A percentile compares a stretch with the other conserved stretches of the same genome.
Conservation (phyloP, 257 asterid genomes). For the Primulina huaijiensis region DNA sequence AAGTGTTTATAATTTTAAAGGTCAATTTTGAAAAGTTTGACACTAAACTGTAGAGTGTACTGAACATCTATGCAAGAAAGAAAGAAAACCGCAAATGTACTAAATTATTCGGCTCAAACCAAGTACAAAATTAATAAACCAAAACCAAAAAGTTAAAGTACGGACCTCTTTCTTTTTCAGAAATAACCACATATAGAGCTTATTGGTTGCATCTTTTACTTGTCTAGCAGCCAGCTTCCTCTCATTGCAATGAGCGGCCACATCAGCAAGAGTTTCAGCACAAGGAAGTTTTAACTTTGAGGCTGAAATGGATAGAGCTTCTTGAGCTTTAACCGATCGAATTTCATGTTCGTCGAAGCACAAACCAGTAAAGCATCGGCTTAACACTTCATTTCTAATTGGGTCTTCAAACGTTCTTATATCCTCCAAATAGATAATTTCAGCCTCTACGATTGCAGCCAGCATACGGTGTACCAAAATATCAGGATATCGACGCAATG, state of each 20-base stretch:
- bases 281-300: constrained; percentile 42
- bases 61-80: neutral
- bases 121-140: neutral
- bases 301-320: constrained; percentile 56
- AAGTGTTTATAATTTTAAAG: neutral
- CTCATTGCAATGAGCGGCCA: constrained; percentile 73
- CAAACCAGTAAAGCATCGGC: constrained; percentile 62
- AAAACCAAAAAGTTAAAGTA: neutral
- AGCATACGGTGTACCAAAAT: constrained; percentile 82
- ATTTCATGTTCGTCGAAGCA: constrained; percentile 37
- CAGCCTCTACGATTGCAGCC: constrained; percentile 81
- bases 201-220: constrained; percentile 64
- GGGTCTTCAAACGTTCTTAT: constrained; percentile 24
- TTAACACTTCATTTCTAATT: constrained; percentile 24
- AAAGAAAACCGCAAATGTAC: neutral
- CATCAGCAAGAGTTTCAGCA: constrained; percentile 45
- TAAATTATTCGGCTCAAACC: neutral
- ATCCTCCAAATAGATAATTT: constrained; percentile 50
- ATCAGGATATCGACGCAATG: constrained; percentile 86
- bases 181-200: constrained; percentile 71
- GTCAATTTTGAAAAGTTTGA: neutral
- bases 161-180: constrained; percentile 68
- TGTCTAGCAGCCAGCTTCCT: constrained; percentile 68
- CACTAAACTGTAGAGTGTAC: neutral
- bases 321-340: constrained; percentile 58